These are phyloP conservation scores for Cyclanthera cordifolia DNA, from an alignment of 306 rosid species.

Conservation along the genomic window DNA sequence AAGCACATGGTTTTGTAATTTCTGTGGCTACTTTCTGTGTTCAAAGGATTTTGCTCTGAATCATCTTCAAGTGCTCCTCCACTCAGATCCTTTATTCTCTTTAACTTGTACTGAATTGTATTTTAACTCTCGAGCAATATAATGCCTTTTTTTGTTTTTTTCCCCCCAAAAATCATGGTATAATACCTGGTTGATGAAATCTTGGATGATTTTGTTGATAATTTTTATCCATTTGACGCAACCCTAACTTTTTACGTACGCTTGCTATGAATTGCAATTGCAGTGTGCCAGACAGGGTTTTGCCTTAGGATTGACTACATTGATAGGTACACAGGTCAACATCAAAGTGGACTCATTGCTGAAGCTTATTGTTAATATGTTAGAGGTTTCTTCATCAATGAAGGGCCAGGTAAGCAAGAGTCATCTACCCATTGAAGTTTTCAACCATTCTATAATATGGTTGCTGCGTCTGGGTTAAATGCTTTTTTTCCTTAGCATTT, in stretches of 20 bases:
- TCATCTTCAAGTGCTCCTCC: background rate
- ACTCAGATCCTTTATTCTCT: background rate
- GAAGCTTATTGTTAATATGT: conserved; percentile 56
- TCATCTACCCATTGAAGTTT: conserved; percentile 3
- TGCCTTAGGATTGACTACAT: conserved; percentile 61
- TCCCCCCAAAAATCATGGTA: too few relatives aligned
- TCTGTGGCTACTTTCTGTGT: background rate
- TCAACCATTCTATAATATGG: conserved; percentile 2
- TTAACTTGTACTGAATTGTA: too few relatives aligned
- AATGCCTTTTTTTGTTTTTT: background rate
- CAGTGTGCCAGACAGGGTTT: conserved; percentile 98
- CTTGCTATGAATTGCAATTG: conserved; percentile 21
- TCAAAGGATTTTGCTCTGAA: background rate
- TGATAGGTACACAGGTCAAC: conserved; percentile 30
- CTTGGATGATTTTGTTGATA: background rate
- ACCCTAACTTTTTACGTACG: background rate
- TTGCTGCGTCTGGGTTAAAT: conserved; percentile 1
- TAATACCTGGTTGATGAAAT: background rate
- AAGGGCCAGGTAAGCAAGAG: conserved; percentile 70
- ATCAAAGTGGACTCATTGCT: conserved; percentile 62
- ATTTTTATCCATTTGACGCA: background rate
- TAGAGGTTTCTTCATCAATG: conserved; percentile 87
- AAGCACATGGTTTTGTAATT: background rate
- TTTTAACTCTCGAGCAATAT: background rate
- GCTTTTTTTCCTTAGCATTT: background rate